Percentiles rank a stretch among this genome's conserved stretches.
phyloP scores from a whole-genome alignment of 331 rosid genomes.

The Pyrus hybrid region DNA sequence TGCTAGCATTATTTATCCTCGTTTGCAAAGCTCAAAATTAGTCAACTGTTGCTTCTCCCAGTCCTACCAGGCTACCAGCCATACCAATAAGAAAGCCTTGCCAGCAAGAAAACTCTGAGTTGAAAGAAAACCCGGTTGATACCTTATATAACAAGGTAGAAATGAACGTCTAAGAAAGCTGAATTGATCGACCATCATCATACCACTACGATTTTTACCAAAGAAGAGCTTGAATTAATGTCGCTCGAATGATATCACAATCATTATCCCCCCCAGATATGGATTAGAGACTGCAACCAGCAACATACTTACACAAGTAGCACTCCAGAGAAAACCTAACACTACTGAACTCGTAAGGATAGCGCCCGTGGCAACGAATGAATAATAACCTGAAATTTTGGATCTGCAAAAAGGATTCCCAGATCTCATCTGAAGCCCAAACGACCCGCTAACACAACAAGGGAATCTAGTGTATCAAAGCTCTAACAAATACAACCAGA shows the following conservation, averaged over 20 bases:
- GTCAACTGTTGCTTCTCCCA: slow-evolving; percentile 23
- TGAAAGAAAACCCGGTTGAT: slow-evolving; percentile 17
- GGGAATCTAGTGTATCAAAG: slow-evolving; percentile 1
- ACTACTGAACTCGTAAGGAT: neutral
- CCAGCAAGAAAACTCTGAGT: neutral
- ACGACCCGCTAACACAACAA: slow-evolving; percentile 19
- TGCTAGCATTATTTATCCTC: slow-evolving; percentile 28
- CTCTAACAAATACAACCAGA: slow-evolving; percentile 1
- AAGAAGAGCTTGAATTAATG: slow-evolving; percentile 16
- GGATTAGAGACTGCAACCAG: slow-evolving; percentile 3
- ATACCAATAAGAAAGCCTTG: slow-evolving; percentile 25
- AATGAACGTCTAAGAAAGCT: slow-evolving; percentile 12
- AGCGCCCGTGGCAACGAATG: slow-evolving; percentile 13
- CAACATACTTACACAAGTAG: slow-evolving; percentile 29
- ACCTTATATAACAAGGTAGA: slow-evolving; percentile 14
- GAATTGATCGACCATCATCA: slow-evolving; percentile 6
- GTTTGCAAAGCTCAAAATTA: slow-evolving; percentile 31
- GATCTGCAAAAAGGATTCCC: slow-evolving; percentile 28
- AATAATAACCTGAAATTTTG: slow-evolving; percentile 17
- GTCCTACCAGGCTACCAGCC: slow-evolving; percentile 4
- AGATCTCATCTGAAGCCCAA: slow-evolving; percentile 27
- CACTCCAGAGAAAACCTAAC: slow-evolving; percentile 12
- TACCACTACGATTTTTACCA: slow-evolving; percentile 7
- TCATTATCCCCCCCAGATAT: slow-evolving; percentile 32
- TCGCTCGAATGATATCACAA: slow-evolving; percentile 45